Evolutionary conservation across 2,329 filamentous ascomycete genomes (phyloP), one percentile per base, ranked within the genome.

Genomic region (Alternaria postmessia): DNA sequence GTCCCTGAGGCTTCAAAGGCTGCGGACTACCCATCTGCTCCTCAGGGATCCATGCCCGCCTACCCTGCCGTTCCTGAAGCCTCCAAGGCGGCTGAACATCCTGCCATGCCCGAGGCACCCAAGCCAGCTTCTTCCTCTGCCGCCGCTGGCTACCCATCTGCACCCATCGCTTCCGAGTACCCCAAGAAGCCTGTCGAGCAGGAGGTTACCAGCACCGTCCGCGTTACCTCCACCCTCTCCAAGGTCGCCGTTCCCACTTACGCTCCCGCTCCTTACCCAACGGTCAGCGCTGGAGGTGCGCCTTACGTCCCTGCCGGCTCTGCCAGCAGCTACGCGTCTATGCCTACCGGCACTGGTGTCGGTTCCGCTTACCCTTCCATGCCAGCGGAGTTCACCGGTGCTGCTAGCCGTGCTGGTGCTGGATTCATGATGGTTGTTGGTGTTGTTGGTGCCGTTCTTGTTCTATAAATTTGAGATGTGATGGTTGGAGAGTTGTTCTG

Each of bases 371-470:
- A 61, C 54, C 61, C 64, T 16, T 54, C 62, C 16, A 64, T 57
- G 59, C 64, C 46, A n/a, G 46, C 65, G 14, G 51, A 63, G 56
- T 75, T 73, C 22, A 63, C 68, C 46, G 73, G 73, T 42, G 70
- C 71, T n/a, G 72, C 69, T 34, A 71, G 64, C 58, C 63, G 63
- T 38, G 52, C 68, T 24, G 51, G 70, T 36, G 59, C 70, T 32
- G 72, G 72, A 0, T 12, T 71, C 57, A 68, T 59, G 53, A 61
- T 60, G 16, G 12, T 69, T 34, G 61, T 64, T 20, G 70, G 64
- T 22, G 42, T 68, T 34, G 51, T 70, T 8, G 70, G 60, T 42
- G 72, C 64, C 32, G 54, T 70, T 22, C 41, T 74, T 22, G 59
- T 64, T 36, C 65, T 76, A 66, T 75, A 70, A 28, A 14, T 1